Base-by-base conservation (phyloP, 2,329 filamentous ascomycete genomes). In the Gnomoniopsis smithogilvyi region DNA sequence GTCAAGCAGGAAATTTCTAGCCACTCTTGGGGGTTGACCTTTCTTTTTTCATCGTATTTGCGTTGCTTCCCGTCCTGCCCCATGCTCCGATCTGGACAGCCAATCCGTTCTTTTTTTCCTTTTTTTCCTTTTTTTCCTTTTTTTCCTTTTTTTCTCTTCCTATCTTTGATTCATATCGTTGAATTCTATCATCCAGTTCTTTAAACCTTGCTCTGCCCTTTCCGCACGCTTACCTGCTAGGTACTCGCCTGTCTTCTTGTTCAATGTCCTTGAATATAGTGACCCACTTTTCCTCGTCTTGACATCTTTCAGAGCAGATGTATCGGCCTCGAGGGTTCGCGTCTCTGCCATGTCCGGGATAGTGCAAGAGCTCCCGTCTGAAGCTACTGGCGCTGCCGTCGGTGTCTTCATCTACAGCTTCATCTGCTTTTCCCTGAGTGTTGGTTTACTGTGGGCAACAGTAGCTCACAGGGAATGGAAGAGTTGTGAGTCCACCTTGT, bases 401-500 rank as follows among this genome's bases (percentile, higher is more conserved):
- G 56, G 56, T 8, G 60, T 62, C 24, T 60, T 59, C n/a, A 43
- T 51, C n/a, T 62, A 62, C 24, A 56, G 52, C 45, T 56, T 34
- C 30, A 59, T 59, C 33, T 62, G 60, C 19, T 33, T 62, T 10
- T 46, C n/a, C 1, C 11, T 62, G n/a, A 59, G 60, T 19, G 43
- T 45, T 33, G 52, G 47, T 24, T 43, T 62, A 17, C 34, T 62
- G 22, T 62, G 60, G 60, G 60, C 56, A 22, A 52, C 60, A 3
- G 43, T 59, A 49, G 60, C 52, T 26, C 60, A 62, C 34, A 49
- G 49, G 30, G 76, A 78, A 64, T 70, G 70, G 38, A 68, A 66
- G 57, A 77, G 76, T 62, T 78, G 76, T 78, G 67, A 68, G 75
- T 71, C 7, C 22, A 6, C 43, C 19, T 46, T 21, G 12, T 22